Evolutionary conservation across 208 protist genomes (phyloP), one percentile per base, ranked within the genome.

Genomic region (Leptomonas pyrrhocoris): DNA sequence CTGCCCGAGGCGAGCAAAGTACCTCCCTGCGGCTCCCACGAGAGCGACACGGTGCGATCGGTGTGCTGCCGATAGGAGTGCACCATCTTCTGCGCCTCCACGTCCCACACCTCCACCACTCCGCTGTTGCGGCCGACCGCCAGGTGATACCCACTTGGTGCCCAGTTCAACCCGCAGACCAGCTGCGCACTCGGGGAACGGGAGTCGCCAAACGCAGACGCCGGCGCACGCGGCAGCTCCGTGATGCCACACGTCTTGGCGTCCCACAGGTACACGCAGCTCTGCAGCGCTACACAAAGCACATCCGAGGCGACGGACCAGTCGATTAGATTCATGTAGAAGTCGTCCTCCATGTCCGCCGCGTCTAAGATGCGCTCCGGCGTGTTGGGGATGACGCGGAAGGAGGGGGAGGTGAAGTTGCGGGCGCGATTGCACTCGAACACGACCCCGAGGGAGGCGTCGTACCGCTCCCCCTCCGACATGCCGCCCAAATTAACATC

Each of bases 251-350:
- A 93, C 28, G 89, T 98, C 23, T 88, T 84, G 19, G 98, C 96
- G 77, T 99, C 95, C 99, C 99, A 99, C 23, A 99, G 68, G 81
- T 99, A 99, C 21, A 99, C 94, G 11, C 84, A 78, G 21, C 80
- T 76, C 62, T 90, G 94, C n/a, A 99, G 90, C 40, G 97, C 98
- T 25, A 99, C 98, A 21, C 97, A 94, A 12, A 99, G 78, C 8
- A 98, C 57, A 59, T 95, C 84, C 6, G 43, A 67, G 25, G 79
- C 81, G 21, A 64, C 68, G 46, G 80, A 92, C 98, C 98, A 99
- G 84, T 99, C 98, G 4, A 99, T 86, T 9, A 99, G 81, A 75
- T 99, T 99, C 15, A 99, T 86, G 88, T 99, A 99, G 72, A 98
- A 99, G 88, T 99, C 98, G 68, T 99, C 98, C 53, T 97, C 74